Conservation (phyloP, 108 stramenopile species). For the Skeletonema grethae region DNA sequence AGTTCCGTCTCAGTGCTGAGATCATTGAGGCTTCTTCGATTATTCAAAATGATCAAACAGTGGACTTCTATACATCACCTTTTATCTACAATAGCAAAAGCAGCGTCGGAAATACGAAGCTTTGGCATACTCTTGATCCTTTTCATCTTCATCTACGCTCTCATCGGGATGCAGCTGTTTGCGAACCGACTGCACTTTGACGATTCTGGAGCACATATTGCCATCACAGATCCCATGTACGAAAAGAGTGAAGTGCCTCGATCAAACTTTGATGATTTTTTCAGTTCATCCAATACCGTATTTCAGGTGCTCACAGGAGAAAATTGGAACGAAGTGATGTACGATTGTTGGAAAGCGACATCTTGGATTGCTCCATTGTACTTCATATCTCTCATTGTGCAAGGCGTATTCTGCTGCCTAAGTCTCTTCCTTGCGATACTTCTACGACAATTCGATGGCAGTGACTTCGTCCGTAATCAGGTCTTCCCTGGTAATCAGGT, state of each 20-base stretch:
- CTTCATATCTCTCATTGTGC: conserved; percentile 52
- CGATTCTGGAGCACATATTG: conserved; percentile 15
- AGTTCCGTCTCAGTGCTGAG: conserved; percentile 52
- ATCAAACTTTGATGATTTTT: conserved; percentile 61
- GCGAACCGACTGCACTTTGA: conserved; percentile 64
- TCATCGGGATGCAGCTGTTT: conserved; percentile 75
- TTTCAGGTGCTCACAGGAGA: conserved; percentile 68
- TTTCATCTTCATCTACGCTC: conserved; percentile 71
- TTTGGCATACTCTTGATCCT: conserved; percentile 64
- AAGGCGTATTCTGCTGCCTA: conserved; percentile 59
- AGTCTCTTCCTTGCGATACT: conserved; percentile 74
- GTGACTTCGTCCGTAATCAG: conserved; percentile 13
- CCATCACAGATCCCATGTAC: conserved; percentile 36
- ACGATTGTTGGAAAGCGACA: conserved; percentile 54
- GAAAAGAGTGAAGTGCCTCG: conserved; percentile 34
- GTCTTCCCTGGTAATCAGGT: not conserved
- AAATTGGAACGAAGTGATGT: conserved; percentile 72
- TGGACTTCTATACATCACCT: conserved; percentile 68
- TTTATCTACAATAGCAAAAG: conserved; percentile 53
- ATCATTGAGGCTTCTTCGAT: conserved; percentile 65
- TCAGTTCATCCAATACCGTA: conserved; percentile 34
- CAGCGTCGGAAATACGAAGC: conserved; percentile 63
- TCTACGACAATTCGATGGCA: conserved; percentile 54
- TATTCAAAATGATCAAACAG: conserved; percentile 72
- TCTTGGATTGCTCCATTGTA: conserved; percentile 48